Evolutionary conservation across 352 stramenopile genomes (phyloP), one percentile per base, ranked within the genome.

Genomic region (Phytophthora syringae): DNA sequence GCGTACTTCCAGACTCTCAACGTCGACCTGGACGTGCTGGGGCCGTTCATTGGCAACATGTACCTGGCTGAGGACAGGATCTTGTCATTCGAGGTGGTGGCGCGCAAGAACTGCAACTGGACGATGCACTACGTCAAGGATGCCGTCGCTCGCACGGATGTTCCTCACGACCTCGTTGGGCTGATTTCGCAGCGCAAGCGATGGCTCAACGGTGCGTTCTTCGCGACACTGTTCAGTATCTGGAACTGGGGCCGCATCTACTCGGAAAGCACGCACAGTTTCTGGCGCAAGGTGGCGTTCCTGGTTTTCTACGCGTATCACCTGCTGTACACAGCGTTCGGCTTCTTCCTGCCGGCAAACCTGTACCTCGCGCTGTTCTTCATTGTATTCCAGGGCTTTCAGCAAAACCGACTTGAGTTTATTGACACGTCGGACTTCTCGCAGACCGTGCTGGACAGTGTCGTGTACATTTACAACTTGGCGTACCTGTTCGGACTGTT

Each of bases 91-190:
- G 85, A 97, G 70, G 67, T 97, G 28, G 73, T 97, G 12, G 89
- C 87, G 9, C 70, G 84, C 16, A 93, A 93, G 52, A 77, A 86
- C 43, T 94, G 86, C 69, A 89, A 74, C 44, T 97, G 88, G 85
- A 94, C 89, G 6, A 93, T 95, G 83, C 85, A 94, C 42, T 97
- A 94, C 56, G 84, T 95, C 25, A 90, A 94, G 37, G 80, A 94
- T 16, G 86, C 89, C 0, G 78, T 95, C 0, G 89, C 89, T 25
- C 78, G 86, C 12, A 97, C 89, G 1, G 89, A 97, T 64, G 86
- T 95, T 16, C 89, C 89, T 18, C 67, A 88, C 13, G 80, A 94
- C 53, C 79, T 97, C 34, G 80, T 95, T n/a, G 87, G 70, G 15
- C 74, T 97, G 16, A 94, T 95, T 50, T 78, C 81, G 16, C 87